Evolutionary conservation across 139 green algal species (phyloP), one percentile per base, ranked within the genome.

Genomic region (Yamagishiella unicocca): DNA sequence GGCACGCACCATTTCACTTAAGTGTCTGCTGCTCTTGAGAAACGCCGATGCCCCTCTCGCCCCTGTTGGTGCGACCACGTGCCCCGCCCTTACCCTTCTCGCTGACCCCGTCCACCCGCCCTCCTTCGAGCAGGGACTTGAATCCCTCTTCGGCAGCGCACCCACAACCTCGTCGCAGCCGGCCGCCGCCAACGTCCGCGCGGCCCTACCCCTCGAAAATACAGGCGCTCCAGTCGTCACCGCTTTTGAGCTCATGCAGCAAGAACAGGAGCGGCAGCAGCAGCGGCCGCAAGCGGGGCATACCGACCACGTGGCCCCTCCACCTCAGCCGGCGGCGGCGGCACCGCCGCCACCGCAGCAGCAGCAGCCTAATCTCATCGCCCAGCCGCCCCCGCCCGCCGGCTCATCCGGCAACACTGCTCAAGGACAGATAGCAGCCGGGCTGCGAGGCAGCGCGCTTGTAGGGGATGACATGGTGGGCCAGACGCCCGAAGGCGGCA

Each of bases 181-280:
- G n/a, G 42, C 45, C 1, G n/a, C 62, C 24, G 31, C 31, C 64
- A 6, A n/a, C n/a, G n/a, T 50, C 4, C 62, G 1, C 22, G 12
- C 62, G 10, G 0, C 79, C 82, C 68, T 66, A 5, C 53, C 67
- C 22, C 67, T 92, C 1, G 94, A 95, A 3, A 55, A 7, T 1
- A 38, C 40, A 8, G 64, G 21, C 6, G 58, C 58, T 4, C 40
- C 40, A 1, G 40, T 85, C 22, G 14, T 54, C 10, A 78, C 64
- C 2, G 81, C 81, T 14, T 33, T 87, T 1, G 66, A 87, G 43
- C 64, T 79, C 0, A 75, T 87, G 81, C 66, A 79, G 81, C n/a
- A 31, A 71, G n/a, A 40, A 71, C 27, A 31, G 72, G 6, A 9
- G 61, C 78, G 42, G 61, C 61, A 24, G 25, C 78, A 84, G 2